phyloP scores from a whole-genome alignment of 78 protist genomes.

The slime mould (Dictyostelium discoideum) region DNA sequence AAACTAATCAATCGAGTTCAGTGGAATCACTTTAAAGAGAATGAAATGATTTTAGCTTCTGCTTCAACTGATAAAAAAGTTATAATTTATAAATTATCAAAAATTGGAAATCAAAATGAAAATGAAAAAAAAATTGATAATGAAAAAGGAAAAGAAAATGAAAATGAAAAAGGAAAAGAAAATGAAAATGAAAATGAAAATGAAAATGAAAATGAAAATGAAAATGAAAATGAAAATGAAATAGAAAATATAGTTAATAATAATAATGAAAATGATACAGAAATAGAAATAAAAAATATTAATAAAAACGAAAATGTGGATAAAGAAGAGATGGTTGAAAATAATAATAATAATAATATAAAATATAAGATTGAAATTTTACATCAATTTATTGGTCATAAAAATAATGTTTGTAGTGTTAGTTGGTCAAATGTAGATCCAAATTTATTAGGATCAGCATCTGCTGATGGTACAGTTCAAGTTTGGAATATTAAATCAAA shows the following conservation, averaged over 20 bases:
- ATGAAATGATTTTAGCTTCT: conserved; percentile 15
- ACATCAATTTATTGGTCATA: conserved; percentile 23
- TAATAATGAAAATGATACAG: too few species aligned
- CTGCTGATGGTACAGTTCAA: conserved; percentile 45
- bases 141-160: not conserved
- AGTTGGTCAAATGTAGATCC: conserved; percentile 49
- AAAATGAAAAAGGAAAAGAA: not conserved
- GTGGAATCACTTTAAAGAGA: conserved; percentile 41
- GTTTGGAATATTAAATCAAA: conserved; percentile 48
- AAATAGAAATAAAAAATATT: too few species aligned
- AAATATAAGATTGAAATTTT: not conserved
- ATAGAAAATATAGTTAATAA: too few species aligned
- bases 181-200: not conserved
- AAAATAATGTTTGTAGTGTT: conserved; percentile 27
- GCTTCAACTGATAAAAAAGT: conserved; percentile 53
- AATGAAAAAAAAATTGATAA: not conserved
- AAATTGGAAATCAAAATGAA: not conserved
- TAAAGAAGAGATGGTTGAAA: not conserved
- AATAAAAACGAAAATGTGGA: not conserved
- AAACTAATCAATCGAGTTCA: conserved; percentile 14
- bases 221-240: too few species aligned
- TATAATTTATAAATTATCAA: conserved; percentile 2
- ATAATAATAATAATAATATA: not conserved
- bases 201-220: not conserved
- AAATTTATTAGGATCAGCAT: conserved; percentile 12